Conservation (phyloP, 768 basidiomycete species). For the Plicaturopsis crispa region DNA sequence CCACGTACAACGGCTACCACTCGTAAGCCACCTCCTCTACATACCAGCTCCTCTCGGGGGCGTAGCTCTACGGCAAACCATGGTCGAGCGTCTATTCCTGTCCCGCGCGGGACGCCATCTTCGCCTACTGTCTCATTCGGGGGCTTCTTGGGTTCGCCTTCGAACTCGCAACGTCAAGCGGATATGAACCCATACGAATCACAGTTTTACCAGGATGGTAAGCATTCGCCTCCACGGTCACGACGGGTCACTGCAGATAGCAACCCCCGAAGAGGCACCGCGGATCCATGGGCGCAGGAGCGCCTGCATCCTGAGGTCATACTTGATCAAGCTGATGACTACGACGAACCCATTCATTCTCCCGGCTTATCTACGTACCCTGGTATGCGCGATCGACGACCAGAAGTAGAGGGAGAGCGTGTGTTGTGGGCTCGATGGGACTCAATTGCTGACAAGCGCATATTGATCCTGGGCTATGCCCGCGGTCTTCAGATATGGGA, state of each 20-base stretch:
- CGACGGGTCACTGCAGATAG: background rate
- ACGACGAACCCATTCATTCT: background rate
- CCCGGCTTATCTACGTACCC: conserved; percentile 16
- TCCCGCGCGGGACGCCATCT: too few relatives aligned
- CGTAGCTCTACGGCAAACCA: too few relatives aligned
- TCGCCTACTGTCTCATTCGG: background rate
- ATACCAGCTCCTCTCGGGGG: too few relatives aligned
- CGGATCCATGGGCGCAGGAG: background rate
- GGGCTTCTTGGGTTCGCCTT: background rate
- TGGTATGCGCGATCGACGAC: too few relatives aligned
- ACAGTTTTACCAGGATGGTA: too few relatives aligned
- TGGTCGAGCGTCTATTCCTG: too few relatives aligned
- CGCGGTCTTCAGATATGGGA: conserved; percentile 58
- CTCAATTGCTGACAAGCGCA: conserved; percentile 19
- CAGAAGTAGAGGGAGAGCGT: conserved; percentile 19
- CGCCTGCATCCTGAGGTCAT: background rate
- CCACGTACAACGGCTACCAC: too few relatives aligned
- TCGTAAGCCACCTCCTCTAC: background rate
- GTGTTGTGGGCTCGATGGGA: conserved; percentile 28
- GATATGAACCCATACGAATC: too few relatives aligned
- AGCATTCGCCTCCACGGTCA: background rate
- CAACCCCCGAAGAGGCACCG: background rate
- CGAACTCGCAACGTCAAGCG: too few relatives aligned
- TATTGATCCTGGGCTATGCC: conserved; percentile 41
- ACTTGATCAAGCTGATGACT: background rate